These are phyloP conservation scores for Salix exigua DNA, from an alignment of 345 rosid species.

Conservation along the genomic window DNA sequence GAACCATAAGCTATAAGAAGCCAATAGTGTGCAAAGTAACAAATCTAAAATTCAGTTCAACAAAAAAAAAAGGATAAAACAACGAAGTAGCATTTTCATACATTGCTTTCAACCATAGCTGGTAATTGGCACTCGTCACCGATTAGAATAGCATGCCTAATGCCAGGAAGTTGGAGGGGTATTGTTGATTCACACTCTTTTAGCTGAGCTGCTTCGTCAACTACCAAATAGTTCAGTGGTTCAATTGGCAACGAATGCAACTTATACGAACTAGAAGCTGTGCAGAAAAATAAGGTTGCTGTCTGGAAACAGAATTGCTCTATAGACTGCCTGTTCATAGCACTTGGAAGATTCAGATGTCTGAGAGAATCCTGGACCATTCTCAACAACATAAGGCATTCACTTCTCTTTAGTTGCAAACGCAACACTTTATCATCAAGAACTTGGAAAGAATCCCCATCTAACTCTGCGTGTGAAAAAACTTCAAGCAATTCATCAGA, in stretches of 20 bases:
- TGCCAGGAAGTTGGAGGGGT: constrained; percentile 42
- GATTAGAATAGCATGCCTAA: constrained; percentile 39
- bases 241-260: constrained; percentile 19
- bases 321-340: background rate
- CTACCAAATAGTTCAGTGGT: constrained; percentile 40
- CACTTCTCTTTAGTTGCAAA: constrained; percentile 12
- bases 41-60: background rate
- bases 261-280: constrained; percentile 36
- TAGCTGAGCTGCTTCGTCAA: constrained; percentile 66
- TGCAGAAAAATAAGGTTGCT: constrained; percentile 40
- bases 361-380: constrained; percentile 8
- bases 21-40: background rate
- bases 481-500: constrained; percentile 24
- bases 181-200: constrained; percentile 56
- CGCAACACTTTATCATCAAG: background rate
- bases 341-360: constrained; percentile 25
- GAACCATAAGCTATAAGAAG: background rate
- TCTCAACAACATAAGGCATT: constrained; percentile 28
- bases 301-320: constrained; percentile 31
- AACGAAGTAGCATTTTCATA: constrained; percentile 5
- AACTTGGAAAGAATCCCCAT: background rate
- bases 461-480: constrained; percentile 13
- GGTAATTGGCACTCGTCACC: constrained; percentile 60
- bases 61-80: background rate
- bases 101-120: constrained; percentile 44